Evolutionary conservation across 2,329 filamentous ascomycete genomes (phyloP), one percentile per base, ranked within the genome.

Genomic region (Iodosphaeria phyllophila): DNA sequence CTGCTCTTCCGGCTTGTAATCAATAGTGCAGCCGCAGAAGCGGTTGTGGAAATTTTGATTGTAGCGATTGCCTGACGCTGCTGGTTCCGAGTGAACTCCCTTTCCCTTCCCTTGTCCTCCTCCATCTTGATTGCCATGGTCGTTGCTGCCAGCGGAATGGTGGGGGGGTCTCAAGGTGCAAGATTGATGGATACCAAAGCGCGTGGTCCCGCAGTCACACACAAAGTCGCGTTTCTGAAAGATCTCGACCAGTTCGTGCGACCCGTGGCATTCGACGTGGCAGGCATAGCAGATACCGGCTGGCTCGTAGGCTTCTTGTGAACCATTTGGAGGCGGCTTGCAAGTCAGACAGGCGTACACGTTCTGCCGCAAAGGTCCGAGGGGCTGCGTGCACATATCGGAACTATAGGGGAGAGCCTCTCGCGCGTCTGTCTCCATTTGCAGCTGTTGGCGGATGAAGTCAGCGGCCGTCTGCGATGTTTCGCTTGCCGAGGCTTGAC

Each of bases 351-450:
- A 98, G 21, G 89, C 80, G 41, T 92, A 98, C 12, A 95, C 66
- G 22, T 64, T 77, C 48, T 98, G 89, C 26, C 83, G 75, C 10
- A 98, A 59, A 6, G 83, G 64, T 0, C 89, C 89, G 15, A 95
- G 71, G n/a, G 75, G 70, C 37, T 83, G 75, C 23, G 89, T 95
- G 52, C 89, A 98, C 23, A 73, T 74, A 39, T 92, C 80, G 45
- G 95, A 93, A 51, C 89, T 84, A 46, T 92, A 98, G 35, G 89
- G 89, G 5, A 98, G 64, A 32, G 79, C 79, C 58, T 98, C 86
- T 38, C 84, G 82, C 23, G 89, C 89, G 53, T 98, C 89, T 12
- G 79, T 80, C 52, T 98, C 89, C 26, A 98, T 73, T 36, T 75
- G 72, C 43, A 93, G 73, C 46, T 98, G 89, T 28, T 72, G 73